Evolutionary conservation across 352 stramenopile species (phyloP), one percentile per base, ranked within the genome.

Genomic region (Pelagophyceae sp.): DNA sequence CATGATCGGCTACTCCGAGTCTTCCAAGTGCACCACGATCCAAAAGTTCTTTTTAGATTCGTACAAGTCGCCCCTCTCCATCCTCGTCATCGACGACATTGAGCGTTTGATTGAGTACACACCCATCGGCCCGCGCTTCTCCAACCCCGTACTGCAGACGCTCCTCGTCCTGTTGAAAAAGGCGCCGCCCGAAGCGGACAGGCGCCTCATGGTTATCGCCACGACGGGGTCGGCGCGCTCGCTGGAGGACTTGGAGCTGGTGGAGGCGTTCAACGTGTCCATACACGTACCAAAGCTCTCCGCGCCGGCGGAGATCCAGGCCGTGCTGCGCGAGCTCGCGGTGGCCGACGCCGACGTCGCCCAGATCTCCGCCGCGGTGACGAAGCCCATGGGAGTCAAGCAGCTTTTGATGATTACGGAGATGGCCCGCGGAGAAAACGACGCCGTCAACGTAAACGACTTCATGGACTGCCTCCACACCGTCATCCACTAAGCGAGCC

Each of bases 31-130:
- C 77, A 88, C 89, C 78, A 90, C 90, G 84, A 96, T 97, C 72
- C 92, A 97, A 84, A 96, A 91, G 72, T 85, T 95, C 0, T 90
- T 90, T 72, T 90, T 98, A 80, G 96, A 99, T 85, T 95, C 95
- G 3, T 99, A 99, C 85, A 97, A 97, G 81, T 98, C 93, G 54
- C 90, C 95, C 0, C 86, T 99, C 19, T 98, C 94, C 31, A 92
- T 99, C 77, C 99, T 99, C 84, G 95, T 99, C 77, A 91, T 99
- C 63, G 96, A 99, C 85, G 96, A 99, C 83, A 96, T 99, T 79
- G 96, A 99, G 86, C 92, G 96, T 27, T 89, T 99, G 54, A 97
- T 99, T 83, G 96, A 99, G 82, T 99, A 96, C 80, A 87, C 95
- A 20, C 84, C 83, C 35, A 88, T 98, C 69, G 96, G 96, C 25